These are phyloP conservation scores for Bipolaris oryzae DNA, from an alignment of 2,329 filamentous ascomycete species.

Conservation along the genomic window DNA sequence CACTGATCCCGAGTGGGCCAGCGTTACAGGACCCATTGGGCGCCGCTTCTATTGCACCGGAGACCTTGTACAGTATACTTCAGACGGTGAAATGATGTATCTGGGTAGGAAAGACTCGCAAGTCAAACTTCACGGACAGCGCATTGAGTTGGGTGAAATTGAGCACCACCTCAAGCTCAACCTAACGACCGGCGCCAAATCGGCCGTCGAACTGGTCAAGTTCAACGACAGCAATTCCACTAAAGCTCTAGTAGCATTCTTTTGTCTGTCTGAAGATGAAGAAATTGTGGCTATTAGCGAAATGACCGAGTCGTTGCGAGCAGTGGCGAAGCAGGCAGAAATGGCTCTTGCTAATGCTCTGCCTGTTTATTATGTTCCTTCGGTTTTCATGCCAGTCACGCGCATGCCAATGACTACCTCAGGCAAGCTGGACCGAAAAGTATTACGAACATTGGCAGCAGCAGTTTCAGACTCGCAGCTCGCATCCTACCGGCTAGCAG, in stretches of 20 bases:
- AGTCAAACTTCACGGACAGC: constrained; percentile 52
- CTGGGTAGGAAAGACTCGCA: constrained; percentile 45
- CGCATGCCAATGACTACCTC: constrained; percentile 52
- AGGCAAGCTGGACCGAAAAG: constrained; percentile 52
- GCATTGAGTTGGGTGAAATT: constrained; percentile 55
- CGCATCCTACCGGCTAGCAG: constrained; percentile 33
- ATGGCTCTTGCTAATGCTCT: constrained; percentile 38
- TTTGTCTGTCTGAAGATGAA: constrained; percentile 38
- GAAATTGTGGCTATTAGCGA: constrained; percentile 26
- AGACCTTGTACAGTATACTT: constrained; percentile 43
- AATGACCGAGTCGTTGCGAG: constrained; percentile 28
- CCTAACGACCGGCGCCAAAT: constrained; percentile 46
- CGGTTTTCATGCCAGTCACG: constrained; percentile 51
- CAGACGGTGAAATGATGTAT: constrained; percentile 44
- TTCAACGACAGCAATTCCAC: constrained; percentile 32
- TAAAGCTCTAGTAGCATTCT: constrained; percentile 38
- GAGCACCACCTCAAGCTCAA: constrained; percentile 51
- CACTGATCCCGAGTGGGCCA: constrained; percentile 37
- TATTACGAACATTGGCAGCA: constrained; percentile 46
- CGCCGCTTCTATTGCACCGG: constrained; percentile 44
- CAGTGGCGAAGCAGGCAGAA: constrained; percentile 33
- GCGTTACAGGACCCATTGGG: constrained; percentile 16
- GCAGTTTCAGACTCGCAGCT: constrained; percentile 39
- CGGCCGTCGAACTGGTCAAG: constrained; percentile 52
- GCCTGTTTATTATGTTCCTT: constrained; percentile 54